These are phyloP conservation scores for Apiotrichum domesticum DNA, from an alignment of 1,284 basidiomycete genomes.

Conservation along the genomic window DNA sequence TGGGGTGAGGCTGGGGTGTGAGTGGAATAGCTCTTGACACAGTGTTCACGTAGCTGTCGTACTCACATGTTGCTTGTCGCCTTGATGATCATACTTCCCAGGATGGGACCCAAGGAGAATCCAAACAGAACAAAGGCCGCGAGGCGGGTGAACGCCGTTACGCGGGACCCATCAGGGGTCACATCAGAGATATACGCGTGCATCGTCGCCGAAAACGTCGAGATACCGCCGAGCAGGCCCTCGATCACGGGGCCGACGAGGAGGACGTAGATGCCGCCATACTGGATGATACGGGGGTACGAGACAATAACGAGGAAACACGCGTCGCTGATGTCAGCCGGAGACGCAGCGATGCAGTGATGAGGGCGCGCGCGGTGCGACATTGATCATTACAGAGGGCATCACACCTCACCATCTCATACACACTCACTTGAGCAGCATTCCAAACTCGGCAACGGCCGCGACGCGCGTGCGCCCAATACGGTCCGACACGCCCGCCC, in stretches of 20 bases:
- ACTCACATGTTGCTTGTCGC: constrained; percentile 53
- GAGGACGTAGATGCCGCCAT: constrained; percentile 59
- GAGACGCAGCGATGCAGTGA: too few species aligned
- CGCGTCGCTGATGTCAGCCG: constrained; percentile 55
- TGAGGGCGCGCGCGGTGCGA: too few species aligned
- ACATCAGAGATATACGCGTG: constrained; percentile 78
- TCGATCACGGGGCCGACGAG: constrained; percentile 74
- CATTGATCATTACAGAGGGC: too few species aligned
- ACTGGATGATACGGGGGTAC: constrained; percentile 59
- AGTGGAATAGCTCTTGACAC: neutral
- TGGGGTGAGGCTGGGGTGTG: constrained; percentile 54
- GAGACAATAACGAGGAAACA: constrained; percentile 71
- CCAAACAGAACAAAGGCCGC: constrained; percentile 54
- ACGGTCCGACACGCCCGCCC: constrained; percentile 75
- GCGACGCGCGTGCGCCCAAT: constrained; percentile 71
- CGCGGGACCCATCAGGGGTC: constrained; percentile 73
- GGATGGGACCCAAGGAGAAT: constrained; percentile 62
- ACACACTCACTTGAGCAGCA: constrained; percentile 63
- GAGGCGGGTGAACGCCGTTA: constrained; percentile 73
- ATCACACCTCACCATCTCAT: too few species aligned
- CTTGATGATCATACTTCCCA: constrained; percentile 65
- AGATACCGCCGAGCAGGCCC: constrained; percentile 79
- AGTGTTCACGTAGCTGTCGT: constrained; percentile 4
- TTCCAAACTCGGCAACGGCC: constrained; percentile 61
- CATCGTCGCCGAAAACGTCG: constrained; percentile 67